phyloP scores from a whole-genome alignment of 352 stramenopile species.

The Pythium plurisporium region DNA sequence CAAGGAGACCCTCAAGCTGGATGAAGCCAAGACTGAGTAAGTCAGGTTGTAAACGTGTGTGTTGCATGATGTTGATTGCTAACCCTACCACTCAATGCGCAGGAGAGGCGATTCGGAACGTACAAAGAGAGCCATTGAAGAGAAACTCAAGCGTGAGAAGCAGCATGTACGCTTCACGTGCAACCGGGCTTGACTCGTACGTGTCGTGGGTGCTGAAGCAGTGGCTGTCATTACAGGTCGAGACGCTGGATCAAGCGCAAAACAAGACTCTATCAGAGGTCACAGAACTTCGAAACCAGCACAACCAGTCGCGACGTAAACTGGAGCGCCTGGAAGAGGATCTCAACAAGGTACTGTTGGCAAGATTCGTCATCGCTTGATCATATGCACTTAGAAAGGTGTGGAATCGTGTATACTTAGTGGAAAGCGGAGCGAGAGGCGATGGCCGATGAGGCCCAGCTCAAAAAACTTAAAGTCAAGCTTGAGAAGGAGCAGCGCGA shows the following conservation, averaged over 20 bases:
- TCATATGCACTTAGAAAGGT: too few relatives aligned
- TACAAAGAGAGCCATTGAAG: constrained; percentile 45
- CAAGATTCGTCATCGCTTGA: too few relatives aligned
- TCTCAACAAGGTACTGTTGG: constrained; percentile 49
- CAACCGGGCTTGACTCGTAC: neutral
- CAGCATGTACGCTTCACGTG: constrained; percentile 28
- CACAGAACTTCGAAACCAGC: constrained; percentile 63
- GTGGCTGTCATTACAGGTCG: too few relatives aligned
- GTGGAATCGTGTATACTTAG: constrained; percentile 21
- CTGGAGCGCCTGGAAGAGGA: constrained; percentile 70
- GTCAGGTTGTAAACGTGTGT: constrained; percentile 3
- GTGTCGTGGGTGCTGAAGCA: too few relatives aligned
- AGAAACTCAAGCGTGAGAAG: constrained; percentile 68
- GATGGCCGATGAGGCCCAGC: constrained; percentile 43
- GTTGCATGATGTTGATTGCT: too few relatives aligned
- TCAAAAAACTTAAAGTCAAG: constrained; percentile 59
- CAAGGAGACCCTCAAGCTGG: constrained; percentile 63
- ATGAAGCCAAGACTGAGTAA: constrained; percentile 57
- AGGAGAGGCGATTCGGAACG: constrained; percentile 53
- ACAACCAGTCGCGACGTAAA: constrained; percentile 52
- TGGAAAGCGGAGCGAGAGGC: constrained; percentile 49
- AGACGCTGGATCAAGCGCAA: constrained; percentile 55
- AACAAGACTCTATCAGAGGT: constrained; percentile 69
- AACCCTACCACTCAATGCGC: neutral
- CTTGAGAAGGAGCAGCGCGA: constrained; percentile 61